Percentiles rank a stretch among this genome's conserved stretches.
Evolutionary conservation across 352 stramenopile genomes (phyloP).

Genomic region (Phytophthora sp.): DNA sequence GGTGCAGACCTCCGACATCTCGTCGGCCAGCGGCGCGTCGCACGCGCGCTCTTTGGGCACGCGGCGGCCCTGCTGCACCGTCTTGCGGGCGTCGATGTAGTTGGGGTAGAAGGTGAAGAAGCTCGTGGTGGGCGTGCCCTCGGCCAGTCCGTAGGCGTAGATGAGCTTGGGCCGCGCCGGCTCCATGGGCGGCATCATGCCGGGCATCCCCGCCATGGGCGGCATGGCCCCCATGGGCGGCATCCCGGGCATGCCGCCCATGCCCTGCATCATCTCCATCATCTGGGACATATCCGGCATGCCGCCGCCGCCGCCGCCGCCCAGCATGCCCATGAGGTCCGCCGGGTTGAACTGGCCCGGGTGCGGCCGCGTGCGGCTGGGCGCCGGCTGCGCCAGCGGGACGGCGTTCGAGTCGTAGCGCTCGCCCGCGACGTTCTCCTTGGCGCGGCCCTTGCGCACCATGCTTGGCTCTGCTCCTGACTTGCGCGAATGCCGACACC

Average conservation of each 20-base stretch:
- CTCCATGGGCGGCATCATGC: slow-evolving; percentile 55
- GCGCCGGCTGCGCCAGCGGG: slow-evolving; percentile 31
- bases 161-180: slow-evolving; percentile 68
- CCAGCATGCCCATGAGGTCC: slow-evolving; percentile 67
- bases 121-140: slow-evolving; percentile 55
- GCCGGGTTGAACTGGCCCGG: slow-evolving; percentile 43
- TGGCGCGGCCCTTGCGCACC: slow-evolving; percentile 67
- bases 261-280: slow-evolving; percentile 64
- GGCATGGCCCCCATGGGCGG: slow-evolving; percentile 42
- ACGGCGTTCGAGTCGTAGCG: slow-evolving; percentile 86
- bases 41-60: slow-evolving; percentile 72
- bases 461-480: slow-evolving; percentile 15
- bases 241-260: slow-evolving; percentile 56
- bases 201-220: slow-evolving; percentile 46
- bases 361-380: slow-evolving; percentile 40
- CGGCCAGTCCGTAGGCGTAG: slow-evolving; percentile 66
- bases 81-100: slow-evolving; percentile 88
- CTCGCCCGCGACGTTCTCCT: slow-evolving; percentile 84
- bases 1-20: slow-evolving; percentile 88
- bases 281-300: slow-evolving; percentile 69
- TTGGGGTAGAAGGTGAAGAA: slow-evolving; percentile 88
- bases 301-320: slow-evolving; percentile 39
- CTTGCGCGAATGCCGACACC: too few relatives aligned
- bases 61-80: slow-evolving; percentile 78
- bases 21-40: slow-evolving; percentile 70